phyloP scores from a whole-genome alignment of 73 alveolate species.

The Chromera velia region DNA sequence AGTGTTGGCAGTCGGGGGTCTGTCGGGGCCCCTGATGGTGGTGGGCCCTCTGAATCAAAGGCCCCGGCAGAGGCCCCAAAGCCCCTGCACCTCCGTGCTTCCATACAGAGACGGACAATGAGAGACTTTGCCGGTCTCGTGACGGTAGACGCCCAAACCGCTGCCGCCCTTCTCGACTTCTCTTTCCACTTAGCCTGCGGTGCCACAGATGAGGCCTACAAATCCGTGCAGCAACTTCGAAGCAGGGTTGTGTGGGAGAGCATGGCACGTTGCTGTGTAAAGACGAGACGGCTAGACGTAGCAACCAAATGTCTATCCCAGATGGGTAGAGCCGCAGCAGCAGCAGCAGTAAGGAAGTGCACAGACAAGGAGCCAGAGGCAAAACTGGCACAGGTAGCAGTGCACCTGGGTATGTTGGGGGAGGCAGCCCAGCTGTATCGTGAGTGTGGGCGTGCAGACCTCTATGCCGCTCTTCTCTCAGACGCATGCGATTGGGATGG shows the following conservation, averaged over 20 bases:
- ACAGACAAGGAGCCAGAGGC: background rate
- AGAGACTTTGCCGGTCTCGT: constrained; percentile 88
- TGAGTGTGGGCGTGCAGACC: background rate
- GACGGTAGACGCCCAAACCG: constrained; percentile 62
- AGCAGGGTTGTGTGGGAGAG: constrained; percentile 79
- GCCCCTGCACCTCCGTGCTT: too few relatives aligned
- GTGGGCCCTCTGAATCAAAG: too few relatives aligned
- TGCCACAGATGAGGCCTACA: constrained; percentile 81
- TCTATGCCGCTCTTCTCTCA: background rate
- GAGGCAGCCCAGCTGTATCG: background rate
- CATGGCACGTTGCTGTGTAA: constrained; percentile 86
- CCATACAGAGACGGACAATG: constrained; percentile 56
- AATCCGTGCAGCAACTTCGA: constrained; percentile 62
- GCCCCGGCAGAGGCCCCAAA: too few relatives aligned
- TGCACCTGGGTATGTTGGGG: background rate
- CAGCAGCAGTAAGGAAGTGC: background rate
- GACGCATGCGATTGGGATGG: constrained; percentile 74
- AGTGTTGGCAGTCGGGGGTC: too few relatives aligned
- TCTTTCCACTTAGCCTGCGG: constrained; percentile 84
- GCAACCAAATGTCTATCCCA: background rate
- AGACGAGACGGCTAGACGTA: background rate
- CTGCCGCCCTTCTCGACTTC: constrained; percentile 71
- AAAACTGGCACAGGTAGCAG: background rate
- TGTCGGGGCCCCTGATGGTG: too few relatives aligned
- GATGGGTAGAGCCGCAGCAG: background rate